A percentile compares a stretch with the other conserved stretches of the same genome.
Evolutionary conservation across 2,329 filamentous ascomycete genomes (phyloP).

Genomic region (Diaporthe amygdali): DNA sequence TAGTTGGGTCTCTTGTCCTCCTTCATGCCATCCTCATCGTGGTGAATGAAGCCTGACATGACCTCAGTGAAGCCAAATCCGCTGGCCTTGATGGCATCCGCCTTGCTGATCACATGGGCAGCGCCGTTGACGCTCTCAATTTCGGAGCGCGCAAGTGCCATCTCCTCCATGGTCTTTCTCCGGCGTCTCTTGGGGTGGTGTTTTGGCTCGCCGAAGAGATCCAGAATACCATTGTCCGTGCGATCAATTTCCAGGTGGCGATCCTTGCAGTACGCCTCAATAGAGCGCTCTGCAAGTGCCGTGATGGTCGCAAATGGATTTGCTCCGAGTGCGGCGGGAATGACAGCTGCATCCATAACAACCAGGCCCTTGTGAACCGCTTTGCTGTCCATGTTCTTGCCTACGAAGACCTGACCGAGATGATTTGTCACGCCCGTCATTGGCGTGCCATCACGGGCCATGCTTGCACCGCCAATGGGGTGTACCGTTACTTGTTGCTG

Average conservation of each 20-base stretch:
- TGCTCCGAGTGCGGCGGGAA: constrained; percentile 65
- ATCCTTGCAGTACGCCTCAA: constrained; percentile 54
- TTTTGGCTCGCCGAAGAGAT: constrained; percentile 60
- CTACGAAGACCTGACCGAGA: constrained; percentile 64
- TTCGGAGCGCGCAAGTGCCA: constrained; percentile 27
- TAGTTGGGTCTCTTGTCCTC: constrained; percentile 57
- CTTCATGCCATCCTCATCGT: constrained; percentile 45
- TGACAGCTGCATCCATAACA: constrained; percentile 64
- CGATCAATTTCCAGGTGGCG: constrained; percentile 49
- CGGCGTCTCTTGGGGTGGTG: constrained; percentile 30
- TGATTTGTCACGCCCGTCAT: constrained; percentile 65
- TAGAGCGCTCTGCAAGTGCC: constrained; percentile 68
- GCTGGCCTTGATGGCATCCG: constrained; percentile 47
- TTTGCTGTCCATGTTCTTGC: constrained; percentile 34
- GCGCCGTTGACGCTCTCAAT: constrained; percentile 43
- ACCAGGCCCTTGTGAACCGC: constrained; percentile 63
- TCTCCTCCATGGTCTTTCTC: constrained; percentile 20
- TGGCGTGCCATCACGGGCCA: constrained; percentile 64
- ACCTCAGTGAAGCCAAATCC: constrained; percentile 68
- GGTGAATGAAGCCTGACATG: constrained; percentile 68
- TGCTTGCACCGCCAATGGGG: constrained; percentile 68
- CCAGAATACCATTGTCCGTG: constrained; percentile 51
- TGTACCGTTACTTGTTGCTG: constrained; percentile 69
- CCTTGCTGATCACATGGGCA: constrained; percentile 44
- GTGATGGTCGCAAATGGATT: constrained; percentile 75